These are phyloP conservation scores for Vaccinium darrowii DNA, from an alignment of 148 eudicot species.

Conservation along the genomic window DNA sequence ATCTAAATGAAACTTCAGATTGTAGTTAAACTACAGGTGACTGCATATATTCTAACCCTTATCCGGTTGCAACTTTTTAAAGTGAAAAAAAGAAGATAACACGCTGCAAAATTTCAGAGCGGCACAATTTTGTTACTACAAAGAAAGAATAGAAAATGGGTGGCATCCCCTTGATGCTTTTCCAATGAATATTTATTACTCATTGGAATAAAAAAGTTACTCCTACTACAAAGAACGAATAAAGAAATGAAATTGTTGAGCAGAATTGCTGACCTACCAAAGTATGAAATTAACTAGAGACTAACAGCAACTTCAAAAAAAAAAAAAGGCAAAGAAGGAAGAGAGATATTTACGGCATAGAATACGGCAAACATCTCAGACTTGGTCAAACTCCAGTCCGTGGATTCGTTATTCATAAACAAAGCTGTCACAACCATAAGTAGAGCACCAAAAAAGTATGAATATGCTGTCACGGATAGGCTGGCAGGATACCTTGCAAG, in stretches of 20 bases:
- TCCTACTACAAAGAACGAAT: neutral
- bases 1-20: neutral
- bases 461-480: conserved; percentile 92
- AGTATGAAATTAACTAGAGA: neutral
- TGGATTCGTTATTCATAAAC: conserved; percentile 49
- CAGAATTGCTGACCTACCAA: neutral
- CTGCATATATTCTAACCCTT: neutral
- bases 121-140: too few relatives aligned
- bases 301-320: neutral
- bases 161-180: too few relatives aligned
- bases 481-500: conserved; percentile 89
- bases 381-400: conserved; percentile 67
- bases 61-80: neutral
- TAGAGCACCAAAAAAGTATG: conserved; percentile 74
- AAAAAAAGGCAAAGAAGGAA: neutral
- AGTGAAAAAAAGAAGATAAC: neutral
- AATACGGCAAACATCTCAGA: conserved; percentile 70
- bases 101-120: neutral
- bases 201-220: too few relatives aligned
- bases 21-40: neutral
- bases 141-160: too few relatives aligned
- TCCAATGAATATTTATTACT: too few relatives aligned
- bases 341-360: conserved; percentile 74
- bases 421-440: conserved; percentile 64
- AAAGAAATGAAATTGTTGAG: neutral